Evolutionary conservation across 73 alveolate genomes (phyloP).

Genomic region (Halteria grandinella): DNA sequence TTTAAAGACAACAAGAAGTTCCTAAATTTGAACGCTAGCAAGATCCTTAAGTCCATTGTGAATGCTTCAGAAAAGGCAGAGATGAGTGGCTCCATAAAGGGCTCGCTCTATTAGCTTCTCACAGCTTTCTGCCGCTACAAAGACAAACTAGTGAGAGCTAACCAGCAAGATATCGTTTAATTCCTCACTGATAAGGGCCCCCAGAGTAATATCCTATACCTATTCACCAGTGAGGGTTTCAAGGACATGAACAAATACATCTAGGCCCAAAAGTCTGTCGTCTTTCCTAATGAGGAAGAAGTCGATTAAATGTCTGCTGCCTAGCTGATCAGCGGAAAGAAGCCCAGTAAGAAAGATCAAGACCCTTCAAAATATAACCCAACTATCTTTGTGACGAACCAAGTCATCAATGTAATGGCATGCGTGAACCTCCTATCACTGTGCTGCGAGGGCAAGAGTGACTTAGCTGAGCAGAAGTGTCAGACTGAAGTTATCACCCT

Average conservation of each 20-base stretch:
- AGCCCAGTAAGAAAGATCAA: no score
- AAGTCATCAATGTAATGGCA: conserved; percentile 41
- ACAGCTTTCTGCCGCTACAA: conserved; percentile 49
- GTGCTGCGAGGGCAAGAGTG: conserved; percentile 63
- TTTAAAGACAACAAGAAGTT: conserved; percentile 55
- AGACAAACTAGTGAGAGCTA: conserved; percentile 29
- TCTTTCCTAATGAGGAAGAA: no score
- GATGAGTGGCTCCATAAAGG: conserved; percentile 24
- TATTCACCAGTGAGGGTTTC: conserved; percentile 47
- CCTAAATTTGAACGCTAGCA: conserved; percentile 24
- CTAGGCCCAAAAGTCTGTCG: conserved; percentile 3
- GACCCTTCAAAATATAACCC: no score
- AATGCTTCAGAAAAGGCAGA: conserved; percentile 42
- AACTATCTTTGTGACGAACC: conserved; percentile 30
- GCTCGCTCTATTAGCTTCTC: conserved; percentile 30
- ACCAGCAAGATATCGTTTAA: conserved; percentile 55
- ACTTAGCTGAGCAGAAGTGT: conserved; percentile 52
- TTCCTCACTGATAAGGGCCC: conserved; percentile 24
- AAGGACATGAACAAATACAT: conserved; percentile 16
- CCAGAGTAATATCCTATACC: conserved; percentile 24
- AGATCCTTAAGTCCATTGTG: conserved; percentile 9
- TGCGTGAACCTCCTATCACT: conserved; percentile 35
- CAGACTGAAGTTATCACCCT: conserved; percentile 33
- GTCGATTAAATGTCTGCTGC: no score
- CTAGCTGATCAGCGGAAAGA: no score